Evolutionary conservation across 75 land plant species (phyloP).

Genomic region (Selaginella moellendorffii): DNA sequence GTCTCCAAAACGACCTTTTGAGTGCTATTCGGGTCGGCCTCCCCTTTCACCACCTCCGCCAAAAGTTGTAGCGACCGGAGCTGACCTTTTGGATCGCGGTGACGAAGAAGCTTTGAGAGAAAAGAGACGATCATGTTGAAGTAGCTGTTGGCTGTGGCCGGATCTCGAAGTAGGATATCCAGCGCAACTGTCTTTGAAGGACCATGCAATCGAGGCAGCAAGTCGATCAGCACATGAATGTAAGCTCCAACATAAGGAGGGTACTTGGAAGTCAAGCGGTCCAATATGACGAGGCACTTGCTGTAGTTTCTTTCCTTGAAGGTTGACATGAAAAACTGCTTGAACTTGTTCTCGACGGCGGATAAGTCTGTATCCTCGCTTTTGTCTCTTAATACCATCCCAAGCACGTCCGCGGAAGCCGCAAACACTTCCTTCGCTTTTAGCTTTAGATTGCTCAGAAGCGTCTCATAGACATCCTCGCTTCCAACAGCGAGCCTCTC

Average conservation of each 20-base stretch:
- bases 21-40: slow-evolving; percentile 11
- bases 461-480: slow-evolving; percentile 16
- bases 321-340: slow-evolving; percentile 14
- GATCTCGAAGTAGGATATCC: slow-evolving; percentile 22
- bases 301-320: slow-evolving; percentile 22
- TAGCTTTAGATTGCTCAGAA: slow-evolving; percentile 23
- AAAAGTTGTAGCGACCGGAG: slow-evolving; percentile 28
- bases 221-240: slow-evolving; percentile 25
- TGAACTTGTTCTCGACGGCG: slow-evolving; percentile 16
- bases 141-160: slow-evolving; percentile 15
- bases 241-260: slow-evolving; percentile 25
- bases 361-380: neutral
- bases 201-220: slow-evolving; percentile 32
- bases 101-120: slow-evolving; percentile 25
- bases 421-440: slow-evolving; percentile 24
- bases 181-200: slow-evolving; percentile 22
- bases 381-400: slow-evolving; percentile 19
- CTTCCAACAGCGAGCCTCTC: slow-evolving; percentile 8
- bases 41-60: slow-evolving; percentile 24
- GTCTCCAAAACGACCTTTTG: slow-evolving; percentile 28
- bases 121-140: slow-evolving; percentile 23
- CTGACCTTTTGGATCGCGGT: slow-evolving; percentile 33
- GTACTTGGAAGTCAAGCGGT: slow-evolving; percentile 22
- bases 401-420: slow-evolving; percentile 35
- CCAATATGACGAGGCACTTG: slow-evolving; percentile 23